Percentiles rank a stretch among this genome's conserved stretches.
Conservation (phyloP, 176 grass and related monocot species). For the Poa annua region DNA sequence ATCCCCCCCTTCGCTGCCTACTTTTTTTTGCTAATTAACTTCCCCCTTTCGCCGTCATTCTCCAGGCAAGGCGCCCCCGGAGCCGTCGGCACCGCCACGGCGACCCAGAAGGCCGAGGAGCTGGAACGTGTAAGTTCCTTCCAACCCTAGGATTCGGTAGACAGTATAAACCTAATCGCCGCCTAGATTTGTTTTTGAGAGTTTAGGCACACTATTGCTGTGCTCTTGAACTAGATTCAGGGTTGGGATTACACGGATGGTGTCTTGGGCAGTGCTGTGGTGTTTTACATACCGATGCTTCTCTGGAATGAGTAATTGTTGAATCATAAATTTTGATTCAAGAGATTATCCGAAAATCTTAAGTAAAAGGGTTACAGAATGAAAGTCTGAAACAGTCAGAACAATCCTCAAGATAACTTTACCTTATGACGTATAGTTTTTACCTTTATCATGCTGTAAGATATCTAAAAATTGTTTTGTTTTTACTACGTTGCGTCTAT, state of each 20-base stretch:
- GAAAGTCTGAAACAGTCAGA: background rate
- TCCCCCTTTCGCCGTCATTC: background rate
- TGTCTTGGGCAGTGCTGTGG: background rate
- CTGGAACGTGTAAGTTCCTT: conserved; percentile 44
- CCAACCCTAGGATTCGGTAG: background rate
- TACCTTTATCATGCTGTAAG: background rate
- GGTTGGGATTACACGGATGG: background rate
- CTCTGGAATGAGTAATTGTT: background rate
- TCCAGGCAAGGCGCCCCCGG: conserved; percentile 40
- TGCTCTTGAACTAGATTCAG: background rate
- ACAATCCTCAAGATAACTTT: background rate
- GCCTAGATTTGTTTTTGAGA: conserved; percentile 6
- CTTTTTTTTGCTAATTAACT: conserved; percentile 10
- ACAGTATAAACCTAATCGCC: background rate
- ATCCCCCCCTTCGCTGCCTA: background rate
- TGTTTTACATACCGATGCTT: background rate
- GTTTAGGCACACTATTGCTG: background rate
- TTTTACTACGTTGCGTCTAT: conserved; percentile 12
- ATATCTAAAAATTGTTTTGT: conserved; percentile 4
- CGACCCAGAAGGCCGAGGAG: conserved; percentile 33
- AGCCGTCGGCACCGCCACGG: conserved; percentile 28
- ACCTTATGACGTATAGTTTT: background rate
- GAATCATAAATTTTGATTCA: background rate
- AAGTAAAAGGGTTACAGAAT: conserved; percentile 11
- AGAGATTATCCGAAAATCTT: background rate